These are phyloP conservation scores for Saraca asoca DNA, from an alignment of 331 rosid genomes.

Conservation along the genomic window DNA sequence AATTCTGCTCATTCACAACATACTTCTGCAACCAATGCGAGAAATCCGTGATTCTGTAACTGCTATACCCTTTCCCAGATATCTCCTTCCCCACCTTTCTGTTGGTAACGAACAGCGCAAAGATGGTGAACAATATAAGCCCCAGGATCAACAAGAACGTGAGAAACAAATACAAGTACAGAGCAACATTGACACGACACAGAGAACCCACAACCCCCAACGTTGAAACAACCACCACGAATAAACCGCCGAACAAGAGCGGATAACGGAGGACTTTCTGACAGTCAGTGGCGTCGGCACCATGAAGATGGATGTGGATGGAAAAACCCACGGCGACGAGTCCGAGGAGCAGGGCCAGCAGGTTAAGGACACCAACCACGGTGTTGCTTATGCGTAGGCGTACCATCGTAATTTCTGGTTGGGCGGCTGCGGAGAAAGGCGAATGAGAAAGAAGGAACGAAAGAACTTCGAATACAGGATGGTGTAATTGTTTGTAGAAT, in stretches of 20 bases:
- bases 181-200: constrained; percentile 49
- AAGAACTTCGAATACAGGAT: too few species aligned
- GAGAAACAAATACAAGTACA: constrained; percentile 57
- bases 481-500: neutral
- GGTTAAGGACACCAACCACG: constrained; percentile 60
- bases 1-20: constrained; percentile 61
- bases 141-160: constrained; percentile 54
- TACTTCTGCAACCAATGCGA: constrained; percentile 73
- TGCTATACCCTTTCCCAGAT: constrained; percentile 59
- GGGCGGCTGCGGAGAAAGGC: too few species aligned
- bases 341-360: constrained; percentile 51
- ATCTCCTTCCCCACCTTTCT: constrained; percentile 54
- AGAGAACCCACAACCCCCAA: constrained; percentile 63
- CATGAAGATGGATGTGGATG: constrained; percentile 45
- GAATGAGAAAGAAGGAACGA: neutral
- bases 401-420: constrained; percentile 33
- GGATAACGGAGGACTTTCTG: constrained; percentile 65
- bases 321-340: constrained; percentile 44
- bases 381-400: constrained; percentile 75
- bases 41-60: constrained; percentile 60
- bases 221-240: constrained; percentile 48
- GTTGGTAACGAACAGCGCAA: constrained; percentile 67
- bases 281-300: constrained; percentile 50
- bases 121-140: constrained; percentile 59
- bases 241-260: constrained; percentile 54